These are phyloP conservation scores for Lachnellula cervina DNA, from an alignment of 2,329 filamentous ascomycete genomes.

Conservation along the genomic window DNA sequence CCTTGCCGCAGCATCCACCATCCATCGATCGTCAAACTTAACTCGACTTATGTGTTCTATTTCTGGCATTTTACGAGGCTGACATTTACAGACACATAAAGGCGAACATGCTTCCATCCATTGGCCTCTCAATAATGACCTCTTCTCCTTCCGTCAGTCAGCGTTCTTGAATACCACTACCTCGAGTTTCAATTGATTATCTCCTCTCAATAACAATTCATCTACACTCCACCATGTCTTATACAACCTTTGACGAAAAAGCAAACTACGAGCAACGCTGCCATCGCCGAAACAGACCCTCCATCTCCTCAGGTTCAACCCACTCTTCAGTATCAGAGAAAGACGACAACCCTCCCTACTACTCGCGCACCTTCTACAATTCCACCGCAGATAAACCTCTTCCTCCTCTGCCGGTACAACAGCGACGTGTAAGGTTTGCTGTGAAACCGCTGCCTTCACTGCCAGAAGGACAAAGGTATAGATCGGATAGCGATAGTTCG, in stretches of 20 bases:
- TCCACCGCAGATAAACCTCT: constrained; percentile 9
- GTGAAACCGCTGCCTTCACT: constrained; percentile 13
- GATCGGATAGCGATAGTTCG: background rate
- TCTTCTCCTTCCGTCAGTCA: background rate
- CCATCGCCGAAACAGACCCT: background rate
- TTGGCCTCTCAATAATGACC: background rate
- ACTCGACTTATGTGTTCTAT: background rate
- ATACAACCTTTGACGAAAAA: constrained; percentile 9
- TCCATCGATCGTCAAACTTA: background rate
- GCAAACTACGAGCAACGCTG: constrained; percentile 8
- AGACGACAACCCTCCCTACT: constrained; percentile 4
- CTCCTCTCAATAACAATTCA: background rate
- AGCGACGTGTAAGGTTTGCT: constrained; percentile 9
- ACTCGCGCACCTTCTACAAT: constrained; percentile 8
- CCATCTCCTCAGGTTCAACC: constrained; percentile 2
- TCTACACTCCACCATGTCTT: background rate
- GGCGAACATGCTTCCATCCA: background rate
- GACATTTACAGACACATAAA: background rate
- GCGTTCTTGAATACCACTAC: background rate
- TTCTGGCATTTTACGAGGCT: background rate
- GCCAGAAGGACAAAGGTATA: background rate
- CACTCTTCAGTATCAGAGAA: constrained; percentile 4
- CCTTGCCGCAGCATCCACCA: background rate
- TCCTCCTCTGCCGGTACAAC: constrained; percentile 5
- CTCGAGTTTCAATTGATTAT: background rate